Evolutionary conservation across 257 asterid genomes (phyloP).

Genomic region (Avicennia marina): DNA sequence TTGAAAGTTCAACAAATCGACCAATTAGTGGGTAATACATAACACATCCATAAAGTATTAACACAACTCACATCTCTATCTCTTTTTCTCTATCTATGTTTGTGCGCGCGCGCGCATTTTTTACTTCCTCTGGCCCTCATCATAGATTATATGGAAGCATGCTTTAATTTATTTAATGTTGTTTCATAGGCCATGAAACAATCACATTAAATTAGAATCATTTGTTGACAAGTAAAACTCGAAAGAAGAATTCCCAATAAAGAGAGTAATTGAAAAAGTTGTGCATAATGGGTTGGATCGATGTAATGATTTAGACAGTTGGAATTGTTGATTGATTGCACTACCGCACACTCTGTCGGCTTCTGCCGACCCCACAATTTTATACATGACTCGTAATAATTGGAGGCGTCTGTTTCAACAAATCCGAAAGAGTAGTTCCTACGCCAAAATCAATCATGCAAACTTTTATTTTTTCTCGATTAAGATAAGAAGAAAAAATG

Average conservation of each 20-base stretch:
- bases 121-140: too few species aligned
- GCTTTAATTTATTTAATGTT: neutral
- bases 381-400: slow-evolving; percentile 17
- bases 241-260: neutral
- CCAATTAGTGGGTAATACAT: neutral
- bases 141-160: neutral
- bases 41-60: too few species aligned
- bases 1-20: neutral
- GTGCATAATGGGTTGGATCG: neutral
- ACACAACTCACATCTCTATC: too few species aligned
- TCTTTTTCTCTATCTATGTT: too few species aligned
- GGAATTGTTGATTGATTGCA: slow-evolving; percentile 20
- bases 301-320: slow-evolving; percentile 11
- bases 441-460: slow-evolving; percentile 12
- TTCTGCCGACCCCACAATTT: slow-evolving; percentile 8
- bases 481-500: too few species aligned
- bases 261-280: neutral
- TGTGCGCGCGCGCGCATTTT: too few species aligned
- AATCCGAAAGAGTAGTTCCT: slow-evolving; percentile 27
- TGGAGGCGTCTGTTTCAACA: slow-evolving; percentile 22
- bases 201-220: neutral
- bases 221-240: slow-evolving; percentile 13
- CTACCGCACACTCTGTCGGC: slow-evolving; percentile 21
- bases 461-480: neutral
- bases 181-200: neutral